phyloP scores from a whole-genome alignment of 2,329 filamentous ascomycete genomes.

The Colletotrichum liriopes region DNA sequence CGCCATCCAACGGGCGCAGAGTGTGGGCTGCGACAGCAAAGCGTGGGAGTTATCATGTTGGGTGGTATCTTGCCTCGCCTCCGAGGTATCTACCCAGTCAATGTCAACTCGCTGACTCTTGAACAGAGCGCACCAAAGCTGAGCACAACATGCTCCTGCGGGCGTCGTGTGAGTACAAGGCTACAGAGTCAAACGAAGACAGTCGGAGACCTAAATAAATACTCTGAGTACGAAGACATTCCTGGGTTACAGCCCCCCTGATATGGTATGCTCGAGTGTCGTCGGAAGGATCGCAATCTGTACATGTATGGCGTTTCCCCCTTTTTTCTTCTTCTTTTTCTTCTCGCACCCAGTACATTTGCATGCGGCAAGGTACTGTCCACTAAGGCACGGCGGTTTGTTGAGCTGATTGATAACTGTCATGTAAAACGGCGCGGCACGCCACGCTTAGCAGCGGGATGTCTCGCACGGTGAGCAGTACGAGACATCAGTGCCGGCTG shows the following conservation, averaged over 20 bases:
- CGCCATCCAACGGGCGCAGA: conserved; percentile 30
- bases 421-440: conserved; percentile 31
- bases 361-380: not conserved
- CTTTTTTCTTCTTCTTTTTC: not conserved
- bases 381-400: conserved; percentile 7
- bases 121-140: not conserved
- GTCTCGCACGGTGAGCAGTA: not conserved
- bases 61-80: not conserved
- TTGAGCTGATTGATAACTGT: conserved; percentile 38
- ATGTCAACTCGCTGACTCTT: not conserved
- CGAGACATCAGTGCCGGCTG: too few species aligned
- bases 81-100: not conserved
- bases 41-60: conserved; percentile 3
- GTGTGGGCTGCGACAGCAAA: conserved; percentile 17
- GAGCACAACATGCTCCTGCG: conserved; percentile 5
- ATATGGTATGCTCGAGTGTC: not conserved
- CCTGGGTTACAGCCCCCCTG: not conserved
- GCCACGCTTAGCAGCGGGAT: not conserved
- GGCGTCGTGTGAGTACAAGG: not conserved
- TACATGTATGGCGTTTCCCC: not conserved
- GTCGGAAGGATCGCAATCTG: not conserved
- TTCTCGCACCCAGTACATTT: not conserved
- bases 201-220: not conserved
- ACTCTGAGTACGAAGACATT: not conserved
- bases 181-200: not conserved